Evolutionary conservation across 768 basidiomycete species (phyloP).

Genomic region (Neoboletus brunneissimus): DNA sequence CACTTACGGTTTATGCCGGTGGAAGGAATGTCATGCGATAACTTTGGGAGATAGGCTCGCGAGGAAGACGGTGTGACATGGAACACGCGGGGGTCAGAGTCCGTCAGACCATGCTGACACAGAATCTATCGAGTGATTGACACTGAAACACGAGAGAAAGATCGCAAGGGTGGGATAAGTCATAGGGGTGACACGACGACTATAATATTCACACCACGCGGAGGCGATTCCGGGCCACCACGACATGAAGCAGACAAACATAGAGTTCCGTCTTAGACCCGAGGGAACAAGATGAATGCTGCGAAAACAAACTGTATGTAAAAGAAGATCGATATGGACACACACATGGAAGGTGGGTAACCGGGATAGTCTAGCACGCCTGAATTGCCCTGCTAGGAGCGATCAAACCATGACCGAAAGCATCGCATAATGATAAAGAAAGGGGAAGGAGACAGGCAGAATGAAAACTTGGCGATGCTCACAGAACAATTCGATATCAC

Average conservation of each 20-base stretch:
- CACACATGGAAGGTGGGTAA: slow-evolving; percentile 24
- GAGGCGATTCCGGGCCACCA: slow-evolving; percentile 18
- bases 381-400: slow-evolving; percentile 25
- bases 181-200: slow-evolving; percentile 13
- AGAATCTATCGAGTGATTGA: slow-evolving; percentile 6
- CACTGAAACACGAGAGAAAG: slow-evolving; percentile 24
- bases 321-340: slow-evolving; percentile 26
- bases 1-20: slow-evolving; percentile 9
- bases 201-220: slow-evolving; percentile 17
- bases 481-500: slow-evolving; percentile 35
- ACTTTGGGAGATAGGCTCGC: slow-evolving; percentile 5
- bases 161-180: slow-evolving; percentile 20
- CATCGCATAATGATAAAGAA: slow-evolving; percentile 31
- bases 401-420: slow-evolving; percentile 30
- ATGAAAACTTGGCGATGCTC: slow-evolving; percentile 30
- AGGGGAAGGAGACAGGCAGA: slow-evolving; percentile 12
- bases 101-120: not conserved
- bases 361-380: slow-evolving; percentile 18
- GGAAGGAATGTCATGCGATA: slow-evolving; percentile 12
- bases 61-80: not conserved
- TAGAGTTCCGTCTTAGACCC: slow-evolving; percentile 33
- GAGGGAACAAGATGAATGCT: slow-evolving; percentile 21
- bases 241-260: slow-evolving; percentile 26
- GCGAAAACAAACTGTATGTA: slow-evolving; percentile 29
- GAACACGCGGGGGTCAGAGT: not conserved